Evolutionary conservation across 2,329 filamentous ascomycete genomes (phyloP).

Genomic region (Fusarium circinatum): DNA sequence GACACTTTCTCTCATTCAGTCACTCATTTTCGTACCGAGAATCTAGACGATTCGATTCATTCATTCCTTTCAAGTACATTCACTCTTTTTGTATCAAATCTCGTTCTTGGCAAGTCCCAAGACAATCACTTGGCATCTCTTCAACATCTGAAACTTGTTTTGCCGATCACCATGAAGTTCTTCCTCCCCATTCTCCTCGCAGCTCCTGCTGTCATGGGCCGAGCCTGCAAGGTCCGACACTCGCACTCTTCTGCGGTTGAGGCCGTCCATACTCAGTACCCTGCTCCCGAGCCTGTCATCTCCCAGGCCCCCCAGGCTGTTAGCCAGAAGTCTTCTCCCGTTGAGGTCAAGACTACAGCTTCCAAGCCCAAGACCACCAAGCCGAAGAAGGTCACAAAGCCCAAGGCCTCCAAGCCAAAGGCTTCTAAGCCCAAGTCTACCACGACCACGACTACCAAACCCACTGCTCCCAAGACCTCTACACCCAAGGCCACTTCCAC

Average conservation of each 20-base stretch:
- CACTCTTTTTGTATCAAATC: conserved; percentile 3
- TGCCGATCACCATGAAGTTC: conserved; percentile 42
- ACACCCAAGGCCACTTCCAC: neutral
- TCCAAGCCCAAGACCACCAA: neutral
- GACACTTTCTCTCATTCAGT: conserved; percentile 23
- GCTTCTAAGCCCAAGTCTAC: neutral
- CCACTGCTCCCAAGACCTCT: neutral
- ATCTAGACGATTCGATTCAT: neutral
- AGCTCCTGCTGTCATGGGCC: conserved; percentile 43
- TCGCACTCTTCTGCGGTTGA: conserved; percentile 9
- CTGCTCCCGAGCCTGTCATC: neutral
- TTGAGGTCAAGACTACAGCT: neutral
- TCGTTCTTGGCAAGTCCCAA: conserved; percentile 35
- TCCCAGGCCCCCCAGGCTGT: neutral
- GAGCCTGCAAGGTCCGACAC: conserved; percentile 35
- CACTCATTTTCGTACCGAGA: conserved; percentile 28
- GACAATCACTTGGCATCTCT: neutral
- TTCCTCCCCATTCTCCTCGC: conserved; percentile 38
- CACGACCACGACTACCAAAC: neutral
- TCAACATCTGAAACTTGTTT: conserved; percentile 17
- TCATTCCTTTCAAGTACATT: conserved; percentile 19
- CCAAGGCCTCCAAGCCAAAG: neutral
- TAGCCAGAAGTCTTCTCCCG: conserved; percentile 4
- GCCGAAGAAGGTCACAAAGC: neutral
- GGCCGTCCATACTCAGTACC: conserved; percentile 9